A percentile compares a stretch with the other conserved stretches of the same genome.
Conservation (phyloP, 2,329 filamentous ascomycete genomes). For the Colletotrichum sp. region DNA sequence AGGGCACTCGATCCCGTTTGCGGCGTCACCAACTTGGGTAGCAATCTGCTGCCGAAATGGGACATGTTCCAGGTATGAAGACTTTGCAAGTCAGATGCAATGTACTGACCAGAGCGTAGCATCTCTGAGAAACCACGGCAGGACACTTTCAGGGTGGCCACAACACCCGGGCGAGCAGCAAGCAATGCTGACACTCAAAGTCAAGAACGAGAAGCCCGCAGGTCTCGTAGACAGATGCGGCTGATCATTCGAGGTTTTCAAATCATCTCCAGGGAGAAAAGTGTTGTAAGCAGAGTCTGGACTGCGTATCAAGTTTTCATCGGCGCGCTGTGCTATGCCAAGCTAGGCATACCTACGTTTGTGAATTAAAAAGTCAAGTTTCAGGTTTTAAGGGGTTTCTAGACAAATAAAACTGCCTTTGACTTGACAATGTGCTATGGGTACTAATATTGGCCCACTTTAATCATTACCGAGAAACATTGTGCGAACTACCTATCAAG, state of each 20-base stretch:
- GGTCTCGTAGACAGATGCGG: not conserved
- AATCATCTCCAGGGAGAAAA: not conserved
- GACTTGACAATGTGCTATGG: not conserved
- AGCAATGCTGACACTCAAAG: not conserved
- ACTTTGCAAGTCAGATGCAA: not conserved
- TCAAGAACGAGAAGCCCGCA: not conserved
- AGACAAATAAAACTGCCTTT: not conserved
- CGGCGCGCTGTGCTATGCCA: not conserved
- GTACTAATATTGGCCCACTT: too few relatives aligned
- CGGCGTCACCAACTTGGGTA: not conserved
- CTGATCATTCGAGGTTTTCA: not conserved
- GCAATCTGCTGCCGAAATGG: not conserved
- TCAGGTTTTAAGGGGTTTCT: not conserved
- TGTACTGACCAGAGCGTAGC: not conserved
- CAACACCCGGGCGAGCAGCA: not conserved
- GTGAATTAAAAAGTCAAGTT: rapidly evolving
- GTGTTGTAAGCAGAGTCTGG: not conserved
- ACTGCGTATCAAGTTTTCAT: not conserved
- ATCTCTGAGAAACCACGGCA: not conserved
- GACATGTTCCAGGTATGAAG: not conserved
- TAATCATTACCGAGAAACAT: too few relatives aligned
- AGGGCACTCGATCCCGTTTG: not conserved
- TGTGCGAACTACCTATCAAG: too few relatives aligned
- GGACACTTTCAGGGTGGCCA: not conserved
- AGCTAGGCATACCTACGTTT: not conserved